Evolutionary conservation across 1,284 basidiomycete genomes (phyloP).

Genomic region (Trichosporon ovoides): DNA sequence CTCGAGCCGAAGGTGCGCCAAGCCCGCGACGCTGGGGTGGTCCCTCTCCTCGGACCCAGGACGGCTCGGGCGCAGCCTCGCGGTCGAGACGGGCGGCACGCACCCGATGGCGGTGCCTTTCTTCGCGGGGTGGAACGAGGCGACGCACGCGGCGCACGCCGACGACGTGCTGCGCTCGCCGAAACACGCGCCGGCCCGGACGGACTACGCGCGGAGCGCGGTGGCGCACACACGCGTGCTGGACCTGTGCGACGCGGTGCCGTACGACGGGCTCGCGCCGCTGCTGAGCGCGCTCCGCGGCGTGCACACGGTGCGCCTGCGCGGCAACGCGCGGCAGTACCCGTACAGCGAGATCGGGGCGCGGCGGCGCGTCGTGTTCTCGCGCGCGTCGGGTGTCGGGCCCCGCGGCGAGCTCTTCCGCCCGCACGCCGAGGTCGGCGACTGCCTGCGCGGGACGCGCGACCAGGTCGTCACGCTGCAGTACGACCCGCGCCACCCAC

Average conservation of each 20-base stretch:
- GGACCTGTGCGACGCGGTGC: neutral
- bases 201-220: neutral
- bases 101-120: too few species aligned
- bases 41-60: neutral
- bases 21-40: neutral
- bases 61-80: neutral
- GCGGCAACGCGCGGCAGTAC: neutral
- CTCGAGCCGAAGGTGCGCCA: neutral
- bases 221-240: neutral
- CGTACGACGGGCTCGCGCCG: neutral
- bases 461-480: neutral
- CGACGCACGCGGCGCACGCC: too few species aligned
- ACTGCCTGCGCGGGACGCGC: neutral
- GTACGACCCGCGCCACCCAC: neutral
- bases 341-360: neutral
- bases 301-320: neutral
- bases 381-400: neutral
- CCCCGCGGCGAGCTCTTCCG: neutral
- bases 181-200: constrained; percentile 21
- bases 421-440: neutral
- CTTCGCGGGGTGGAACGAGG: too few species aligned
- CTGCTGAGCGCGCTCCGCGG: neutral
- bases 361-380: neutral
- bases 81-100: too few species aligned
- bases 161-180: too few species aligned